Conservation (phyloP, 129 eudicot genomes). For the Scalesia atractyloides region DNA sequence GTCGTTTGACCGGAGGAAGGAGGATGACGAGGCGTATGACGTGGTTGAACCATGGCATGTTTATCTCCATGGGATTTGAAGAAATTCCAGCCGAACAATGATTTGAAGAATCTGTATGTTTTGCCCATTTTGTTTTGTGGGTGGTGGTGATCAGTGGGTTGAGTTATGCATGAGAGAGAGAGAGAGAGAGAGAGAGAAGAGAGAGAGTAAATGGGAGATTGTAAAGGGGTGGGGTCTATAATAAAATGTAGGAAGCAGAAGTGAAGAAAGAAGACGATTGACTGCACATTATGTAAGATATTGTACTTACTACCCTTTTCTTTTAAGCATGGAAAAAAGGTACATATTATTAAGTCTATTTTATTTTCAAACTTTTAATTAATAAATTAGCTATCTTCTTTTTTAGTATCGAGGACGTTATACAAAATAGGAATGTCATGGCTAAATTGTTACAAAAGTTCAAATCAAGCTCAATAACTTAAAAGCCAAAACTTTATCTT, state of each 20-base stretch:
- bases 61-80: constrained; percentile 42
- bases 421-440: too few relatives aligned
- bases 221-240: neutral
- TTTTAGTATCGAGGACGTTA: too few relatives aligned
- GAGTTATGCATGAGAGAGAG: constrained; percentile 23
- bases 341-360: neutral
- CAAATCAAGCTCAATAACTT: too few relatives aligned
- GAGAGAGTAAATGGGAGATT: neutral
- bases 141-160: neutral
- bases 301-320: constrained; percentile 3
- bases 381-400: too few relatives aligned
- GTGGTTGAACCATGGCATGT: constrained; percentile 5
- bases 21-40: constrained; percentile 24
- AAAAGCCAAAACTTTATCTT: too few relatives aligned
- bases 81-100: constrained; percentile 65
- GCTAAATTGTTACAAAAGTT: too few relatives aligned
- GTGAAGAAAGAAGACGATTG: neutral
- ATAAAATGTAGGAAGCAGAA: neutral
- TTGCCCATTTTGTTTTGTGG: constrained; percentile 51
- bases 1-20: neutral
- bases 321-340: neutral
- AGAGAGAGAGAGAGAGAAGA: constrained; percentile 16
- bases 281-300: neutral
- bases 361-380: neutral
- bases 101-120: constrained; percentile 65